phyloP scores from a whole-genome alignment of 1,284 basidiomycete species.

The Rhizoctonia solani region DNA sequence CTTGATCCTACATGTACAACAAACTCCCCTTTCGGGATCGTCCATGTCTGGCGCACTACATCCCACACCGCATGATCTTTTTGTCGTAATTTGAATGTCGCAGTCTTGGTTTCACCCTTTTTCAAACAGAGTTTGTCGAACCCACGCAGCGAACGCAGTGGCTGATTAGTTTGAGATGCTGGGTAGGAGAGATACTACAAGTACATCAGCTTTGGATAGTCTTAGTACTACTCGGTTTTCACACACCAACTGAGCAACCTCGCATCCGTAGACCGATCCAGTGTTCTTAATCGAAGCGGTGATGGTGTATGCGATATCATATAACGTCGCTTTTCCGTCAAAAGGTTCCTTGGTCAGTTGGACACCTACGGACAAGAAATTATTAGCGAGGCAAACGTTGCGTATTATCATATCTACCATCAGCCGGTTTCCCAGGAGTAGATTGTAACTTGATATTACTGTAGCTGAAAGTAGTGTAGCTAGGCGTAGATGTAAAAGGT shows the following conservation, averaged over 20 bases:
- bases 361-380: neutral
- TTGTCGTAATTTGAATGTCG: slow-evolving; percentile 46
- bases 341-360: slow-evolving; percentile 16
- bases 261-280: slow-evolving; percentile 34
- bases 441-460: slow-evolving; percentile 44
- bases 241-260: slow-evolving; percentile 27
- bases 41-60: too few species aligned
- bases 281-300: slow-evolving; percentile 39
- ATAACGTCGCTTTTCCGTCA: slow-evolving; percentile 17
- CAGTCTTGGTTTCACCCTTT: slow-evolving; percentile 49
- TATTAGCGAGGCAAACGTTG: neutral
- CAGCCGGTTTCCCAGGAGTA: slow-evolving; percentile 3
- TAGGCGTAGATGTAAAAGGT: neutral
- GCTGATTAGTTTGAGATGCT: neutral
- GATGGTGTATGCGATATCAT: slow-evolving; percentile 35
- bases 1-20: slow-evolving; percentile 35
- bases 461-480: slow-evolving; percentile 56
- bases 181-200: slow-evolving; percentile 15
- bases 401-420: slow-evolving; percentile 2
- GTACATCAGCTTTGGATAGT: too few species aligned
- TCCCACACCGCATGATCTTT: slow-evolving; percentile 39
- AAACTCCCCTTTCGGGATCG: too few species aligned
- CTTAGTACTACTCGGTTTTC: neutral
- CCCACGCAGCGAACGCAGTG: slow-evolving; percentile 41
- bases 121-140: slow-evolving; percentile 54